Base-by-base conservation (phyloP, 1,139 yeast species). In the Zhuliangozyma blackwelliae region DNA sequence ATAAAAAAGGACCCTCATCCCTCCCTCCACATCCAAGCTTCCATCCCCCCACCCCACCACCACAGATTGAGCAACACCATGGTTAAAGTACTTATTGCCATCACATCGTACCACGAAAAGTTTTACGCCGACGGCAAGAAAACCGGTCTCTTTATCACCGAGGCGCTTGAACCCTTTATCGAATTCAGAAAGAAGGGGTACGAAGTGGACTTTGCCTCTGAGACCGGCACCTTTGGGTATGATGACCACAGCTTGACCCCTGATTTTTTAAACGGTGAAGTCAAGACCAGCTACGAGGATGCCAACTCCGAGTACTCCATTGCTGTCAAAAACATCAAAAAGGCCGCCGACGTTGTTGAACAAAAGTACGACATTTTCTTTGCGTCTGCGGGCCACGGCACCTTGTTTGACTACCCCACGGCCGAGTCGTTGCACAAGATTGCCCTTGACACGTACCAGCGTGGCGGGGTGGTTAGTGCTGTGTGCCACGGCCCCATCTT, bases 401-500 rank as follows among this genome's bases (percentile, higher is more conserved):
- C 82, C n/a, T 50, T 72, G 33, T 74, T 67, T 47, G 86, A 79
- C 52, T 78, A 68, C 52, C 80, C 81, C 35, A 60, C 55, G 4
- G 82, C 82, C 13, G 55, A 52, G 5, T 65, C 51, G n/a, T 59
- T 79, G 36, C 77, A 72, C 40, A 46, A 54, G 23, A 45, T 76
- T 32, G 79, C 77, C 22, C 57, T 62, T 30, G 56, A 60, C 10
- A 69, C 78, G 35, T 76, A 72, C 52, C 61, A 59, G 31, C 59
- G 68, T 28, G 75, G 74, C 27, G 83, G 83, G 34, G 69, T 77
- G 29, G 72, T 79, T 22, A 55, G 79, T 29, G 82, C 85, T 11
- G 84, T 79, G 19, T 80, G 87, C 57, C 87, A 80, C 47, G 87
- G 85, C 5, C 82, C 84, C 10, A 69, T 71, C 29, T 65, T 78